These are phyloP conservation scores for Gelatoporia subvermispora DNA, from an alignment of 768 basidiomycete species.

Conservation along the genomic window DNA sequence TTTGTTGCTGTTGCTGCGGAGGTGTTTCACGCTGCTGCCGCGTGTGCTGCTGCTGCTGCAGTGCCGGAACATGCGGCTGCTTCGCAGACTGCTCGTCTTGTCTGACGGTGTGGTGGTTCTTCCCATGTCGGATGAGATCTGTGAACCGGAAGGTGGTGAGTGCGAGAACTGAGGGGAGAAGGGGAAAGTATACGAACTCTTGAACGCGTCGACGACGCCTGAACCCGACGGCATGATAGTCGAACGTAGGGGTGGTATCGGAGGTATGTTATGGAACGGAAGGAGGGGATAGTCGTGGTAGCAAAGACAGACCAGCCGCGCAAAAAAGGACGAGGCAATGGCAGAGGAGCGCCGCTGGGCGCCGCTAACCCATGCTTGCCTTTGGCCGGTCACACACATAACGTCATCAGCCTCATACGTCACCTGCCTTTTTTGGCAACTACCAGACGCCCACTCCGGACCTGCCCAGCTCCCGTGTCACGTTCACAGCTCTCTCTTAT, in stretches of 20 bases:
- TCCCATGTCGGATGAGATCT: constrained; percentile 55
- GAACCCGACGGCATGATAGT: constrained; percentile 51
- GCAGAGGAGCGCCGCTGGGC: background rate
- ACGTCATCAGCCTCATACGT: too few species aligned
- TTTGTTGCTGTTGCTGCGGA: constrained; percentile 24
- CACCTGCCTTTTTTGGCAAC: too few species aligned
- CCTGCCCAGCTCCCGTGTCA: too few species aligned
- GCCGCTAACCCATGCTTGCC: too few species aligned
- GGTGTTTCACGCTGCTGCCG: constrained; percentile 11
- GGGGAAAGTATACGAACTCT: constrained; percentile 49
- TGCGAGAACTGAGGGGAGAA: constrained; percentile 2
- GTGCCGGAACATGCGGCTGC: constrained; percentile 4
- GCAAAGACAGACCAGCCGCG: too few species aligned
- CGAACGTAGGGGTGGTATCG: constrained; percentile 2
- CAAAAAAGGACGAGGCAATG: constrained; percentile 1
- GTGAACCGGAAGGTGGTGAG: constrained; percentile 10
- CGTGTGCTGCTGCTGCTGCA: constrained; percentile 11
- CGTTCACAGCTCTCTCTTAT: too few species aligned
- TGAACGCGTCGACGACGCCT: constrained; percentile 81
- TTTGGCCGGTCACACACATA: too few species aligned
- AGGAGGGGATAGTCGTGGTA: constrained; percentile 3
- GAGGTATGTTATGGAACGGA: background rate
- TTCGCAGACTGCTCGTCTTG: constrained; percentile 14
- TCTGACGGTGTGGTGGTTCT: constrained; percentile 29
- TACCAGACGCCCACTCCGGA: too few species aligned